These are phyloP conservation scores for Eimeria necatrix DNA, from an alignment of 169 alveolate species.

Conservation along the genomic window DNA sequence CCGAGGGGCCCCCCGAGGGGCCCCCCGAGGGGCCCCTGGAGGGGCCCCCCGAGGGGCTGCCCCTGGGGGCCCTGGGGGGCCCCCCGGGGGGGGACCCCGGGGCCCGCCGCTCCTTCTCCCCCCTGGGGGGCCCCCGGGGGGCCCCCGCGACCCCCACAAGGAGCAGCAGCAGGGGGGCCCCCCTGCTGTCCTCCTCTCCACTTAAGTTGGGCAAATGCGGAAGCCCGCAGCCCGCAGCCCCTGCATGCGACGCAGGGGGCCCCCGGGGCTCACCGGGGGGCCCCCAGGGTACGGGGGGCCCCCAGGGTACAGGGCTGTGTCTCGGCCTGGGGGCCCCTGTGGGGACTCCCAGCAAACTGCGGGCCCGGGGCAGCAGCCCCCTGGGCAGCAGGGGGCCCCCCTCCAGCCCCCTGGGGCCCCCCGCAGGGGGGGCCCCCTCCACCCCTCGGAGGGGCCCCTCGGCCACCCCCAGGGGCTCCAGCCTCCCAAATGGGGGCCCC, in stretches of 20 bases:
- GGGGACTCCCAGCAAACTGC: background rate
- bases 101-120: background rate
- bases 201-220: too few relatives aligned
- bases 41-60: background rate
- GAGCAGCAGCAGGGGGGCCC: background rate
- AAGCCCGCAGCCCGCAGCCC: too few relatives aligned
- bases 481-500: too few relatives aligned
- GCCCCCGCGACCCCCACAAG: background rate
- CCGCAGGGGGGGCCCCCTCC: too few relatives aligned
- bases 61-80: background rate
- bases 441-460: slow-evolving; percentile 1
- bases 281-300: slow-evolving; percentile 5
- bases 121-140: slow-evolving; percentile 10
- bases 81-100: too few relatives aligned
- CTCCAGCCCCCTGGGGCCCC: background rate
- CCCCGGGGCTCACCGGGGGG: background rate
- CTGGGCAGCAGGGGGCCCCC: background rate
- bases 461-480: too few relatives aligned
- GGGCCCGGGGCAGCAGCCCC: background rate
- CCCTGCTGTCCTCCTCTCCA: background rate
- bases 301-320: background rate
- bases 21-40: background rate
- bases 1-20: background rate
- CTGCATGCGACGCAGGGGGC: background rate
- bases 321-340: background rate